These are phyloP conservation scores for Sporothrix pallida DNA, from an alignment of 2,329 filamentous ascomycete species.

Conservation along the genomic window DNA sequence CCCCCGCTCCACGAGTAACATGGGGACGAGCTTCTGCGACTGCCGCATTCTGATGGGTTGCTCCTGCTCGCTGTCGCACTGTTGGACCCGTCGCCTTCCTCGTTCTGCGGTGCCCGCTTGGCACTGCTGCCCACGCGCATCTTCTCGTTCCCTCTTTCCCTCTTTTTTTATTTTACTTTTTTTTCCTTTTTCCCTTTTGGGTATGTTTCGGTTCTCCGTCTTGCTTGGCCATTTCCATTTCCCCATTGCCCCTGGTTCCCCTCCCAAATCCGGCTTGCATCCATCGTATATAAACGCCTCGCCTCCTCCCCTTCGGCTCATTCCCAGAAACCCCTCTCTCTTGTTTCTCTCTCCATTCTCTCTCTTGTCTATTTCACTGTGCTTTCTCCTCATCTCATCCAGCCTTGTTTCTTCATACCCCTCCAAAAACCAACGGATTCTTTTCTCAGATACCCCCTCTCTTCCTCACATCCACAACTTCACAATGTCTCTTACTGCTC, in stretches of 20 bases:
- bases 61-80: slow-evolving; percentile 12
- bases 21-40: slow-evolving; percentile 16
- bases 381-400: slow-evolving; percentile 21
- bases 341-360: slow-evolving; percentile 11
- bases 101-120: background rate
- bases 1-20: slow-evolving; percentile 25
- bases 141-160: slow-evolving; percentile 1
- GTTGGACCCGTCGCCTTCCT: background rate
- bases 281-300: slow-evolving; percentile 24
- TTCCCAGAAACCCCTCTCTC: background rate
- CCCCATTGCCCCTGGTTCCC: background rate
- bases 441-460: background rate
- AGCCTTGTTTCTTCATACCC: slow-evolving; percentile 21
- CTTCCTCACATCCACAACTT: background rate
- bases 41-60: slow-evolving; percentile 11
- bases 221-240: background rate
- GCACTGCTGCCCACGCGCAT: background rate
- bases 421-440: background rate
- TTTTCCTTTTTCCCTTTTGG: background rate
- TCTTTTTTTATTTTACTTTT: background rate
- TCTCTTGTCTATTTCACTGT: slow-evolving; percentile 6
- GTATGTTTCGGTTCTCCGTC: background rate
- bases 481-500: slow-evolving; percentile 50
- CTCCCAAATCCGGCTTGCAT: slow-evolving; percentile 6
- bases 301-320: slow-evolving; percentile 1